Base-by-base conservation (phyloP, 2,329 filamentous ascomycete genomes). In the Calonectria leucothoes region DNA sequence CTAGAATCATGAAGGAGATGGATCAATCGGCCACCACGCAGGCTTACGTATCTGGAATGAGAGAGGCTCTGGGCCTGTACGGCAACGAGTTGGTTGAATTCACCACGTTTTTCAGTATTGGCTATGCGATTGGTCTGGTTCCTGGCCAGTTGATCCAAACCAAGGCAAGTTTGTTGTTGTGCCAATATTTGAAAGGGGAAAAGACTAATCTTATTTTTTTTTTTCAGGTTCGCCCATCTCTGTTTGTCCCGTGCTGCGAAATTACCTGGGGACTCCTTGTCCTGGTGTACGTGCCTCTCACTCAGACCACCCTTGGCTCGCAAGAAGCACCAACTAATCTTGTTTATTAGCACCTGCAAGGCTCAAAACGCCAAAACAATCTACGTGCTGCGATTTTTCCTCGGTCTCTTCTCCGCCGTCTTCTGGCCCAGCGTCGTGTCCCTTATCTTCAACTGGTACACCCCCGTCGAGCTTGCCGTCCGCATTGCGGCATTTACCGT, bases 21-120 rank as follows among this genome's bases (percentile, higher is more conserved):
- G 83, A 84, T 48, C 83, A 84, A 70, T 82, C 81, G 3, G 82
- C 83, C 0, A 84, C 83, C 0, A 84, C 83, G 0, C 81, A 83
- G 31, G 83, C 83, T 0, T 84, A 83, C 64, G 82, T 86, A 1
- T 84, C 83, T 0, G 86, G 86, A 29, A 86, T 83, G 80, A 74
- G 71, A 69, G 81, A 78, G 29, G 75, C 77, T 1, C 8, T 73
- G 42, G 48, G n/a, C 20, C 66, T 73, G 25, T 86, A 88, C 57
- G 85, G 86, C 1, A 91, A 91, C 74, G 83, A 92, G 69, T 83
- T 91, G 37, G 91, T 91, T 66, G 88, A 90, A 70, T 81, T 86
- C 72, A 82, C 81, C 65, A 88, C 89, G 0, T 87, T 86, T 33
- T 93, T 91, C 85, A 92, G 89, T 0, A 86, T 90, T 0, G 91